Evolutionary conservation across 2,329 filamentous ascomycete genomes (phyloP), one percentile per base, ranked within the genome.

Genomic region (Calonectria montana): DNA sequence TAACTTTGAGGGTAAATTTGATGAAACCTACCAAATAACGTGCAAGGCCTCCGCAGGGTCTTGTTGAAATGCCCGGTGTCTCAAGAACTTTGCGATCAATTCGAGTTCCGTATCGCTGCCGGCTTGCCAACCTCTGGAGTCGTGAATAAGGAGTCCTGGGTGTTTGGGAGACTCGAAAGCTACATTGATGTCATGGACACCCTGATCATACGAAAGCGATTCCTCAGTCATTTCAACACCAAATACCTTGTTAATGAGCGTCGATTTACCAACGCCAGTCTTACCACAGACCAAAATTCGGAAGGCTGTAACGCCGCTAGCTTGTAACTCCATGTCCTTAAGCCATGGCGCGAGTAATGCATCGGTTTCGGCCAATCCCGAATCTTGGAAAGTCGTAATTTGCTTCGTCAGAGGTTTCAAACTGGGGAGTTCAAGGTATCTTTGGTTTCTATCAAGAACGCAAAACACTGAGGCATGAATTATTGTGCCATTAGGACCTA

Each of bases 161-260:
- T 79, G 77, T 31, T 71, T 73, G 0, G 77, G 77, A 2, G 77
- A 79, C 13, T 79, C 77, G 10, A 79, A 79, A 0, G 77, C 77
- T 2, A 76, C 75, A 2, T 79, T 79, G 7, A 79, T 79, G 13
- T 79, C 77, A 16, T 79, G 77, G 1, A 79, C 77, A 2, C 77
- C 77, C 9, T 79, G 77, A 0, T 76, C 67, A 10, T 79, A 79
- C 1, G 77, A 78, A 0, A 71, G 23, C 1, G 77, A 79, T 62
- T 79, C 77, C 0, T 72, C 71, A 0, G 77, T 79, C 72, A 79
- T 76, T 29, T 79, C 77, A 25, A 79, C 77, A 1, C 77, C 77
- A 59, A 79, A 79, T 3, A 79, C 77, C 16, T 77, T 79, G 62
- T 79, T 79, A 48, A 79, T 79, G n/a, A 79, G 27, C 0, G 77